Evolutionary conservation across 306 rosid species (phyloP).

Genomic region (Castanea mollissima): DNA sequence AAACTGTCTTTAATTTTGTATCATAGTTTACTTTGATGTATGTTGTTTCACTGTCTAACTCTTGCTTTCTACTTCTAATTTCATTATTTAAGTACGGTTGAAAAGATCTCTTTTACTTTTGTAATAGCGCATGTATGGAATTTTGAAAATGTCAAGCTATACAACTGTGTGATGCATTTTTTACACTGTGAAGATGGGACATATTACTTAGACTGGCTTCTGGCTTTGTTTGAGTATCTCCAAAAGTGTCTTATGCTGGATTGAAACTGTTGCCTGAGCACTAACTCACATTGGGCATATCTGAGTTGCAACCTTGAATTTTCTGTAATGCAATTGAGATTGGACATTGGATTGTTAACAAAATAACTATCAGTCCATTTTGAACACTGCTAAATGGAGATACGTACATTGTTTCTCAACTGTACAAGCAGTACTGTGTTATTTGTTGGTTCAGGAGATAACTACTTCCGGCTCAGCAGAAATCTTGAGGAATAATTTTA

Average conservation of each 20-base stretch:
- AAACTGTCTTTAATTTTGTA: constrained; percentile 63
- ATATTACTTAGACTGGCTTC: background rate
- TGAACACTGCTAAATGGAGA: constrained; percentile 79
- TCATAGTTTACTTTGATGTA: constrained; percentile 57
- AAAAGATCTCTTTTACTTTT: background rate
- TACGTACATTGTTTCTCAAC: constrained; percentile 53
- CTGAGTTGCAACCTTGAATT: background rate
- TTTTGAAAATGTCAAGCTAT: background rate
- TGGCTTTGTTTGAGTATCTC: background rate
- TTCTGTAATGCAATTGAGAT: background rate
- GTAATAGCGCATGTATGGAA: background rate
- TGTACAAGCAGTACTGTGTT: constrained; percentile 49
- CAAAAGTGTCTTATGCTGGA: background rate
- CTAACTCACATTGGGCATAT: background rate
- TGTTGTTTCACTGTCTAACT: constrained; percentile 27
- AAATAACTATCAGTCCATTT: constrained; percentile 47
- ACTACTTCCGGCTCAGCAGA: constrained; percentile 53
- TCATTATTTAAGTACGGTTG: background rate
- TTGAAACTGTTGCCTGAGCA: background rate
- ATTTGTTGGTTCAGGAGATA: constrained; percentile 54
- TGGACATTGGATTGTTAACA: constrained; percentile 49
- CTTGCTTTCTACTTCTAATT: background rate
- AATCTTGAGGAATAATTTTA: constrained; percentile 40
- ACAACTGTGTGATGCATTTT: background rate
- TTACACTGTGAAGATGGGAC: background rate